Evolutionary conservation across 768 basidiomycete species (phyloP).

Genomic region (Russula abietina): DNA sequence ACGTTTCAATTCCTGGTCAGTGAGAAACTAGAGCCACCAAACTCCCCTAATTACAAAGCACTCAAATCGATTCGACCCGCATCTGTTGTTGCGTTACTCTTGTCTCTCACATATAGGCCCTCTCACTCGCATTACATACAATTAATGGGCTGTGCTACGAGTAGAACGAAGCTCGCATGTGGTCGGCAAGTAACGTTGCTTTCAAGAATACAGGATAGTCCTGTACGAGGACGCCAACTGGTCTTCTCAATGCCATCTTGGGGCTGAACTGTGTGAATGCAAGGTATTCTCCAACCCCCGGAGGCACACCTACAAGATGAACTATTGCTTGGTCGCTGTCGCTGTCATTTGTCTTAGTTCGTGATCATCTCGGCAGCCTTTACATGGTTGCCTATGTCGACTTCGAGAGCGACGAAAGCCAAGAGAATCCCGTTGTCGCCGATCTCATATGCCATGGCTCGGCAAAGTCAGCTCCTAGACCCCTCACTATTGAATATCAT

Average conservation of each 20-base stretch:
- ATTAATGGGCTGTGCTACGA: neutral
- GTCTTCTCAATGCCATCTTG: no score
- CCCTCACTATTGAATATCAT: conserved; percentile 84
- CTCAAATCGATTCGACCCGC: no score
- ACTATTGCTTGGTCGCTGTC: conserved; percentile 75
- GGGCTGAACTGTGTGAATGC: no score
- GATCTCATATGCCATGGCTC: conserved; percentile 90
- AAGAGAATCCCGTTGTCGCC: conserved; percentile 89
- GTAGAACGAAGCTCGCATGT: neutral
- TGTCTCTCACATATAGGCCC: no score
- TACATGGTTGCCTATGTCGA: conserved; percentile 85
- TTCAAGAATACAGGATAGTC: conserved; percentile 8
- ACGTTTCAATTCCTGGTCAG: no score
- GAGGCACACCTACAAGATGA: no score
- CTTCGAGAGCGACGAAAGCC: conserved; percentile 79
- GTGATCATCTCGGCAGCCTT: conserved; percentile 81
- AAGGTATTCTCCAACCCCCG: no score
- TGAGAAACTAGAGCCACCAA: no score
- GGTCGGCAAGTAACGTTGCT: neutral
- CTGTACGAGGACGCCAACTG: no score
- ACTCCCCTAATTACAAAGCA: no score
- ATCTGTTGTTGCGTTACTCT: no score
- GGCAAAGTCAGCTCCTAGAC: conserved; percentile 66
- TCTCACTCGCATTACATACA: neutral
- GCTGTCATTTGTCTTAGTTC: conserved; percentile 80